Evolutionary conservation across 164 flowering plant species (phyloP), one percentile per base, ranked within the genome.

Genomic region (Sextonia rubra): DNA sequence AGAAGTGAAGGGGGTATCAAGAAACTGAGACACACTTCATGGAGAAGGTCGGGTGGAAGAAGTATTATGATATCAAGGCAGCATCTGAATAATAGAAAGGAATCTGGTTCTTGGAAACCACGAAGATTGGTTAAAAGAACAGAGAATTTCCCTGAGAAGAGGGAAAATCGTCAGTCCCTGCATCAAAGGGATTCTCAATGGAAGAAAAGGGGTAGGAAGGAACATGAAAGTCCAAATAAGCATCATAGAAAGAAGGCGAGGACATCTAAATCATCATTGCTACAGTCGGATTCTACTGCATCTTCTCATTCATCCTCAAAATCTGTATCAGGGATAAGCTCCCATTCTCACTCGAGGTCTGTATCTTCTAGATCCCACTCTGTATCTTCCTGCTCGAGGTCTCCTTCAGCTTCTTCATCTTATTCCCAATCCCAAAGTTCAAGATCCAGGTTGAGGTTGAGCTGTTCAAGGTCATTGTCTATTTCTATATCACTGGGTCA

Each of bases 391-490:
- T 65, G 77, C 32, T 72, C 73, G 29, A 75, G 30, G 56, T 78
- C 86, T n/a, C 44, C 69, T 60, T 76, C 83, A 66, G 22, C 68
- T 55, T 77, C 68, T 55, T 77, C 83, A 71, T 74, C 70, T 6
- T 52, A 68, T 69, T 74, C 75, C 30, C 77, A 73, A 70, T 75
- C 81, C 47, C 68, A 65, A 63, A 73, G 74, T 68, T 75, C 62
- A 9, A 84, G 75, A 64, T 77, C 78, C 22, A 77, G 74, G 69
- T 82, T 77, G 56, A 81, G 76, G 72, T 82, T 81, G 60, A 76
- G 77, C 20, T 77, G 82, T 27, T 74, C 79, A 32, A 75, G 77
- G 65, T 79, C 84, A 8, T 60, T 78, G 74, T 79, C 85, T 69
- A 47, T 74, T 66, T 80, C 83, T 71, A 75, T 73, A 1, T 77